phyloP scores from a whole-genome alignment of 2,329 filamentous ascomycete genomes.

The Aspergillus awamori region DNA sequence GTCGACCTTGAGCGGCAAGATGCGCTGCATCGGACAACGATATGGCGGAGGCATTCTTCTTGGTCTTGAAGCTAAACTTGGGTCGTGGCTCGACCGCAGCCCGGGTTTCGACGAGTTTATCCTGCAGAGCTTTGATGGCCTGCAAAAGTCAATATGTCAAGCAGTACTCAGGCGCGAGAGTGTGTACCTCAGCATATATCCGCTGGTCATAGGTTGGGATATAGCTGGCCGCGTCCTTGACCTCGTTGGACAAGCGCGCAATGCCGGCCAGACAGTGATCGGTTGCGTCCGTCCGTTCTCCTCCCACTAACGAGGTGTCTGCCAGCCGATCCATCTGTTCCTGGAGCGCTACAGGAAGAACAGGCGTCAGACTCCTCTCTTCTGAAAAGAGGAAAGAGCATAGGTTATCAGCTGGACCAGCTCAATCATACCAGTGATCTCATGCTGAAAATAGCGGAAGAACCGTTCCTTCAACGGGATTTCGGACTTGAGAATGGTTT shows the following conservation, averaged over 20 bases:
- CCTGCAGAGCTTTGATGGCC: conserved; percentile 78
- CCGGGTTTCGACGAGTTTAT: conserved; percentile 73
- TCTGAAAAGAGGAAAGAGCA: conserved; percentile 8
- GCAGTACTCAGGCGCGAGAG: background rate
- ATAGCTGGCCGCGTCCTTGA: conserved; percentile 79
- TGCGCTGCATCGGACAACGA: conserved; percentile 61
- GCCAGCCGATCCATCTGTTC: conserved; percentile 72
- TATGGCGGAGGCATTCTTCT: conserved; percentile 58
- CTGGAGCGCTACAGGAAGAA: conserved; percentile 64
- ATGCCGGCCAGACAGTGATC: conserved; percentile 81
- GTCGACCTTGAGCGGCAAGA: conserved; percentile 53
- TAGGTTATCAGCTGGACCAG: conserved; percentile 2
- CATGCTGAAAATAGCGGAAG: conserved; percentile 79
- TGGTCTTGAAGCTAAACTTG: conserved; percentile 80
- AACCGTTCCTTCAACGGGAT: conserved; percentile 72
- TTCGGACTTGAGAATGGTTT: conserved; percentile 39
- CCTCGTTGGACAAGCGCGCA: conserved; percentile 76
- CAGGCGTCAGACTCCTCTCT: conserved; percentile 23
- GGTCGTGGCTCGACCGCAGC: conserved; percentile 70
- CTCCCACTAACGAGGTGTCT: conserved; percentile 63
- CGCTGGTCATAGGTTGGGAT: conserved; percentile 89
- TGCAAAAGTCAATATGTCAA: conserved; percentile 36
- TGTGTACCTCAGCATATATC: conserved; percentile 73
- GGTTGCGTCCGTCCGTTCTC: conserved; percentile 77
- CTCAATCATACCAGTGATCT: conserved; percentile 64